These are phyloP conservation scores for Raphanus hybrid DNA, from an alignment of 441 rosid genomes.

Conservation along the genomic window DNA sequence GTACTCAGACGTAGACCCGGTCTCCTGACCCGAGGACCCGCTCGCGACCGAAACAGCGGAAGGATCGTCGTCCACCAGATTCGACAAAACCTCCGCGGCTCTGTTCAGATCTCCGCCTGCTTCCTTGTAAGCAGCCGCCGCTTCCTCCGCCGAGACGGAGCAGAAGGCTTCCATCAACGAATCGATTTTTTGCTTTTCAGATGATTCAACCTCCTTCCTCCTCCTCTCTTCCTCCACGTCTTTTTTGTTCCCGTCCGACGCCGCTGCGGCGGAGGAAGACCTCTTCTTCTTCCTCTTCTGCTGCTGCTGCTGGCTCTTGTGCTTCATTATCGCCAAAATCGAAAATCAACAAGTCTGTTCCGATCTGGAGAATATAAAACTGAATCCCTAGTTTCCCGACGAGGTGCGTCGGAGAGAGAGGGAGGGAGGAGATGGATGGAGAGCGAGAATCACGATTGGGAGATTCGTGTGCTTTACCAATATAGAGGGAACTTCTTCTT, in stretches of 20 bases:
- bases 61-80: constrained; percentile 53
- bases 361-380: constrained; percentile 4
- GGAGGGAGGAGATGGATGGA: too few species aligned
- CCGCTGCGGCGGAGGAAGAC: constrained; percentile 43
- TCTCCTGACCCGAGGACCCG: constrained; percentile 46
- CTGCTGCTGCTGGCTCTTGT: constrained; percentile 29
- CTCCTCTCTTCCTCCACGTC: constrained; percentile 34
- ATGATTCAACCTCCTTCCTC: neutral
- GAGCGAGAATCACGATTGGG: too few species aligned
- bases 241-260: constrained; percentile 38
- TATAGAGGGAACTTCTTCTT: neutral
- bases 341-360: neutral
- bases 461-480: too few species aligned
- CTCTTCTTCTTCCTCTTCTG: constrained; percentile 55
- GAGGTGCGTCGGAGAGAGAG: constrained; percentile 40
- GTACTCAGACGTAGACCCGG: constrained; percentile 48
- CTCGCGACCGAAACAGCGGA: constrained; percentile 52
- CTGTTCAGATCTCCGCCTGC: constrained; percentile 54
- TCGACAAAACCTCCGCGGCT: constrained; percentile 53
- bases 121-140: constrained; percentile 49
- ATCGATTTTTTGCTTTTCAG: constrained; percentile 4
- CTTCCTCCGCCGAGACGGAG: constrained; percentile 58
- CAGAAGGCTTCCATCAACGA: constrained; percentile 62
- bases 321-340: constrained; percentile 48
- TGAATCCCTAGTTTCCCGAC: constrained; percentile 32